phyloP scores from a whole-genome alignment of 805 yeast species.

The Monosporozyma siamensis region DNA sequence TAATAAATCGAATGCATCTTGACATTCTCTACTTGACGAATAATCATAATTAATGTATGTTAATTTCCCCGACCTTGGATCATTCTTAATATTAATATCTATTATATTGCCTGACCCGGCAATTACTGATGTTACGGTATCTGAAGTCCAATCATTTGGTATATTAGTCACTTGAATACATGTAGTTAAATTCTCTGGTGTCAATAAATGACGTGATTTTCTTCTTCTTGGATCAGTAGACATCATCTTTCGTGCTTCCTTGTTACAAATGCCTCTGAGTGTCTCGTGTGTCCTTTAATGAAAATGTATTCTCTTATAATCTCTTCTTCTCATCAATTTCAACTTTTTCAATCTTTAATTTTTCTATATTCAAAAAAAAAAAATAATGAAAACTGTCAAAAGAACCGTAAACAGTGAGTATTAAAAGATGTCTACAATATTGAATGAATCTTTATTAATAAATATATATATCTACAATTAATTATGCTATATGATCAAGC shows the following conservation, averaged over 20 bases:
- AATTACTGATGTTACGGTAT: slow-evolving; percentile 51
- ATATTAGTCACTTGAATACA: slow-evolving; percentile 33
- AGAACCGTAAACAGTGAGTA: background rate
- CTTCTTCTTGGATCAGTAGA: slow-evolving; percentile 29
- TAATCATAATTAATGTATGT: slow-evolving; percentile 26
- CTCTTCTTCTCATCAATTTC: too few relatives aligned
- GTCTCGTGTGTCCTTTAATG: too few relatives aligned
- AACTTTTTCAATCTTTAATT: too few relatives aligned
- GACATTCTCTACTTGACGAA: slow-evolving; percentile 19
- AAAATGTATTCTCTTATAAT: too few relatives aligned
- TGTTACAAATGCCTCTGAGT: too few relatives aligned
- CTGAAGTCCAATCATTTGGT: slow-evolving; percentile 66
- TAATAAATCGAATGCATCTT: slow-evolving; percentile 21
- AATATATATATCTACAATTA: too few relatives aligned
- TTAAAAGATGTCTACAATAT: background rate
- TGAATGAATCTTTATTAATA: slow-evolving; percentile 1
- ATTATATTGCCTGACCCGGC: slow-evolving; percentile 67
- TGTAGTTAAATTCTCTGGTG: slow-evolving; percentile 25
- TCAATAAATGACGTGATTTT: slow-evolving; percentile 24
- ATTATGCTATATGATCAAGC: too few relatives aligned
- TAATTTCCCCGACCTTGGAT: slow-evolving; percentile 40
- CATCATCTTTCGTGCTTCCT: slow-evolving; percentile 1
- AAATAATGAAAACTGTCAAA: too few relatives aligned
- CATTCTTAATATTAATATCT: slow-evolving; percentile 37
- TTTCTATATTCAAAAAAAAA: too few relatives aligned